Evolutionary conservation across 108 stramenopile species (phyloP).

Genomic region (Discostella pseudostelligera): DNA sequence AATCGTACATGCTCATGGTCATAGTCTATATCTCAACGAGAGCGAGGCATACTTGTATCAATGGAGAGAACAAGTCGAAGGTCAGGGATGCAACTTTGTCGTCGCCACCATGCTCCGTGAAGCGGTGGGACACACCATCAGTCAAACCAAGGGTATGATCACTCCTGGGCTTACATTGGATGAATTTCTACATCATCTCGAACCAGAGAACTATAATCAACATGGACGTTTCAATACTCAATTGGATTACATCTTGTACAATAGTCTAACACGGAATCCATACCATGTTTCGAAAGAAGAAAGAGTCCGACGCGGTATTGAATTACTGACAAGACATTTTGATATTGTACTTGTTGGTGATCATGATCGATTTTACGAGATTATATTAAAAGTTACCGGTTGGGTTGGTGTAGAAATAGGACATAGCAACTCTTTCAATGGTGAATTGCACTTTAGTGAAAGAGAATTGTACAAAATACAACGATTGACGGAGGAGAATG

Average conservation of each 20-base stretch:
- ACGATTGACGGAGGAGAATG: conserved; percentile 39
- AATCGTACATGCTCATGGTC: conserved; percentile 49
- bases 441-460: conserved; percentile 36
- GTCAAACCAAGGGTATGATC: conserved; percentile 30
- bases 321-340: conserved; percentile 32
- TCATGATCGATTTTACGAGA: conserved; percentile 26
- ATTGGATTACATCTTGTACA: conserved; percentile 44
- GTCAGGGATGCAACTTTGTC: conserved; percentile 32
- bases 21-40: conserved; percentile 35
- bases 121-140: conserved; percentile 39
- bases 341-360: conserved; percentile 34
- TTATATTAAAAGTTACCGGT: conserved; percentile 19
- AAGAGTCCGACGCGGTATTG: conserved; percentile 32
- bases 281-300: conserved; percentile 37
- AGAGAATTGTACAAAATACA: conserved; percentile 39
- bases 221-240: conserved; percentile 37
- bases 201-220: conserved; percentile 29
- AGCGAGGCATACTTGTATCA: conserved; percentile 33
- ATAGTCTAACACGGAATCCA: conserved; percentile 33
- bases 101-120: conserved; percentile 38
- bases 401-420: conserved; percentile 22
- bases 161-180: conserved; percentile 14
- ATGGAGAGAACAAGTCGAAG: conserved; percentile 39
- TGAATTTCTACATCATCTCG: conserved; percentile 26
- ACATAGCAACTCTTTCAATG: conserved; percentile 31